Evolutionary conservation across 345 rosid species (phyloP).

Genomic region (Rhodamnia argentea): DNA sequence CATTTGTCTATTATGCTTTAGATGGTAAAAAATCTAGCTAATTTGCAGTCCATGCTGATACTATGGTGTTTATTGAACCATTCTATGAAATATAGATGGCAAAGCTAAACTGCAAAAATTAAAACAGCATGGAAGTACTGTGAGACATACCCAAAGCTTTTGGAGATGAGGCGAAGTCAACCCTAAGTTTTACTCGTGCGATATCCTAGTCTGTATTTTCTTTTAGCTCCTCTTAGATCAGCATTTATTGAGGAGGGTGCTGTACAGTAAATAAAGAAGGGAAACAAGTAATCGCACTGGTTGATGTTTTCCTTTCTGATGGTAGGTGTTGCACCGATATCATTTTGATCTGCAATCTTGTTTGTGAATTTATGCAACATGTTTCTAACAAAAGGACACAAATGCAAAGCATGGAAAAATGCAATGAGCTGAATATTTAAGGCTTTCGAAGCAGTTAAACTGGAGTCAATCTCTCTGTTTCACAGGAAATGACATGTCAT

Average conservation of each 20-base stretch:
- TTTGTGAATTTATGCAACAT: background rate
- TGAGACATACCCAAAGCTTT: background rate
- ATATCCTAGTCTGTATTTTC: background rate
- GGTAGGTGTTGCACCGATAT: background rate
- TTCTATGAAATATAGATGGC: background rate
- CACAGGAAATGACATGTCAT: background rate
- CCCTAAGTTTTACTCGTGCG: background rate
- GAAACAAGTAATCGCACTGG: background rate
- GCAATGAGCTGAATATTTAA: background rate
- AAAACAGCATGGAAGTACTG: background rate
- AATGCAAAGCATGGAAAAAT: background rate
- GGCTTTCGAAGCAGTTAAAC: background rate
- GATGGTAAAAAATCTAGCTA: background rate
- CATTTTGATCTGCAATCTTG: background rate
- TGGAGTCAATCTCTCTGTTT: background rate
- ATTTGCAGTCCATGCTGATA: background rate
- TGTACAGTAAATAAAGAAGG: background rate
- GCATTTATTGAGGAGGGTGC: background rate
- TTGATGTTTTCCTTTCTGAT: background rate
- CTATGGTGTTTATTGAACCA: background rate
- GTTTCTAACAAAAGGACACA: background rate
- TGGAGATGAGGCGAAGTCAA: background rate
- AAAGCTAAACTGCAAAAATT: background rate
- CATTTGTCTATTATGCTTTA: background rate
- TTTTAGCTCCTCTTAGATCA: background rate